Base-by-base conservation (phyloP, 2,329 filamentous ascomycete genomes). In the Xylariaceae sp. region DNA sequence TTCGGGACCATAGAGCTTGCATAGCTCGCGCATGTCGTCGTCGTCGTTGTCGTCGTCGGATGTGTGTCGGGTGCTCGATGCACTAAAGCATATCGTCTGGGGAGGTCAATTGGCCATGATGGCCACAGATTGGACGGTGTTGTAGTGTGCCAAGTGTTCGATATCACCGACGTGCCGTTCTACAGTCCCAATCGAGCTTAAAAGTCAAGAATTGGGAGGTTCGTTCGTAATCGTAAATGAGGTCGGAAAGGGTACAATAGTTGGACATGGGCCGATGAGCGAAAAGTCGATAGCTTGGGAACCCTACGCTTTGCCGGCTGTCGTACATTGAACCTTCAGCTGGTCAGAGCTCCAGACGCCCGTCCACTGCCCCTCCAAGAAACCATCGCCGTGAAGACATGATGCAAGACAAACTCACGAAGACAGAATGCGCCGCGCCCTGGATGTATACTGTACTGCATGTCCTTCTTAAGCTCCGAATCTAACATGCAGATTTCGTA, bases 1-100 rank as follows among this genome's bases (percentile, higher is more conserved):
- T 81, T 73, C 84, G 81, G 69, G 82, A 84, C 84, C 85, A 87
- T 60, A 89, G 68, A 58, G 78, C 77, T 71, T 82, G 82, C 88
- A 90, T 91, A 65, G 67, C 73, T 60, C 65, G 63, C 57, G 66
- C 73, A 64, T 64, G 33, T 62, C 65, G 59, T 54, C 51, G 59
- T 54, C 51, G 34, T 33, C 28, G 9, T 34, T 54, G 36, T 22
- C 42, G 45, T 17, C 5, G 45, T 16, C 28, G 33, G 50, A 47
- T 36, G 41, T 44, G 16, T 36, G 49, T 42, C 19, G 48, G 22
- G 48, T 4, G 22, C 22, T 28, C 22, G 22, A 28, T 28, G 22
- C 4, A 28, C 22, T 28, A 28, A 17, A 19, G 41, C 31, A 22
- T 45, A 51, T 45, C 57, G 52, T 47, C 38, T 38, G 43, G 38